Evolutionary conservation across 1,139 yeast species (phyloP).

Genomic region (Magnusiomyces tetraspermus): DNA sequence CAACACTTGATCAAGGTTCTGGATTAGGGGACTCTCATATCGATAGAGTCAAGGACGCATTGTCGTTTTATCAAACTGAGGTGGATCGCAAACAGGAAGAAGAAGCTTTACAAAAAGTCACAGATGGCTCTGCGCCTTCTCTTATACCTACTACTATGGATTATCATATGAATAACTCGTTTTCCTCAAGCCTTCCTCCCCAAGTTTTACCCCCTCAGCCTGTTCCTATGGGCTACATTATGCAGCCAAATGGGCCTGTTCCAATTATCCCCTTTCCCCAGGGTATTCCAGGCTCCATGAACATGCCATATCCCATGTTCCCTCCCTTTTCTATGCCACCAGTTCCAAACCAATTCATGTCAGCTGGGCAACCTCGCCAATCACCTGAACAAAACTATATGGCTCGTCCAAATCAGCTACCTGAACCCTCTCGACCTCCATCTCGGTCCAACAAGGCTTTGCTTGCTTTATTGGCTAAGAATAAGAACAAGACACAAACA

Average conservation of each 20-base stretch:
- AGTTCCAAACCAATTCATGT: slow-evolving; percentile 24
- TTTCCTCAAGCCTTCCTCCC: slow-evolving; percentile 4
- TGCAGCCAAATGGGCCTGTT: slow-evolving; percentile 17
- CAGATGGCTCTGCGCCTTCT: slow-evolving; percentile 5
- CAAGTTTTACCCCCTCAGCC: slow-evolving; percentile 14
- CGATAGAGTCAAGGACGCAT: slow-evolving; percentile 27
- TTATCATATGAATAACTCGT: neutral
- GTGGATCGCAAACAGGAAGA: slow-evolving; percentile 18
- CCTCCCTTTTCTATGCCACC: slow-evolving; percentile 20
- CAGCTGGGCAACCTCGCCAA: neutral
- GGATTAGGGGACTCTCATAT: slow-evolving; percentile 8
- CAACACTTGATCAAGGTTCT: neutral
- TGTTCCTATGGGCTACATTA: slow-evolving; percentile 14
- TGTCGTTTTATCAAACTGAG: slow-evolving; percentile 25
- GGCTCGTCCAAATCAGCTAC: neutral
- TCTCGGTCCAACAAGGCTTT: slow-evolving; percentile 1
- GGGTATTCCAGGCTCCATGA: neutral
- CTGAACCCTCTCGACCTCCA: slow-evolving; percentile 21
- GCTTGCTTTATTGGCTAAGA: slow-evolving; percentile 1
- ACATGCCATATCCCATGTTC: neutral
- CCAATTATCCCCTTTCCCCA: slow-evolving; percentile 9
- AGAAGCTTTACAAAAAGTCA: slow-evolving; percentile 9
- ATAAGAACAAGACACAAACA: neutral
- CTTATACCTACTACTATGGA: neutral
- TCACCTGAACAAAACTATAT: neutral